Evolutionary conservation across 345 rosid genomes (phyloP).

Genomic region (Mercurialis annua): DNA sequence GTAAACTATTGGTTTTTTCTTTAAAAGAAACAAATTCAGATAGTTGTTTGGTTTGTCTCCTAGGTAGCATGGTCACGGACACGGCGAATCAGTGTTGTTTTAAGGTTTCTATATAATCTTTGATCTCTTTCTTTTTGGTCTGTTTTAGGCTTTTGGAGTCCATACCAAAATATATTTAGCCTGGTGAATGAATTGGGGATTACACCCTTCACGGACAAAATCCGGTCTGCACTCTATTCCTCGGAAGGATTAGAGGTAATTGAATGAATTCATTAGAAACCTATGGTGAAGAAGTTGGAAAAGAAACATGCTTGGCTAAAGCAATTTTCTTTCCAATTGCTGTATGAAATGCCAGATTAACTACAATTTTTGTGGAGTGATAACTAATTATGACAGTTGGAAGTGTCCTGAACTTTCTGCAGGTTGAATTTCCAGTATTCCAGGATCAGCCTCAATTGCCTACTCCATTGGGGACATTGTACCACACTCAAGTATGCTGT

Average conservation of each 20-base stretch:
- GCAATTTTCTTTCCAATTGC: background rate
- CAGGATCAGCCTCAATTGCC: conserved; percentile 60
- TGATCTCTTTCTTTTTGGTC: background rate
- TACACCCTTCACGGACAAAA: conserved; percentile 21
- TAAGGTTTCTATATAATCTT: background rate
- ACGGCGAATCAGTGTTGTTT: background rate
- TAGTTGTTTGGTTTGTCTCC: too few relatives aligned
- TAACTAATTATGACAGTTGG: background rate
- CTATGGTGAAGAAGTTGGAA: background rate
- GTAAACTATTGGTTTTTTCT: conserved; percentile 20
- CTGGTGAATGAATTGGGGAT: conserved; percentile 23
- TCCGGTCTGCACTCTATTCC: conserved; percentile 21
- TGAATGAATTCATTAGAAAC: background rate
- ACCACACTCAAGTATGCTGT: conserved; percentile 45
- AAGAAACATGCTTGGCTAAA: background rate
- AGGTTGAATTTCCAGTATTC: conserved; percentile 63
- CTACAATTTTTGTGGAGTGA: background rate
- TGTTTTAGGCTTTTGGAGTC: conserved; percentile 53
- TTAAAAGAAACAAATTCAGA: too few relatives aligned
- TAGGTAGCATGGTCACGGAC: background rate
- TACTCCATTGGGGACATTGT: conserved; percentile 53
- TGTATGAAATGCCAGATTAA: background rate
- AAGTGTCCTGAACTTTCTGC: conserved; percentile 22
- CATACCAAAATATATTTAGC: conserved; percentile 46
- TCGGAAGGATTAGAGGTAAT: conserved; percentile 19